Base-by-base conservation (phyloP, 148 eudicot genomes). In the Nepenthes gracilis region DNA sequence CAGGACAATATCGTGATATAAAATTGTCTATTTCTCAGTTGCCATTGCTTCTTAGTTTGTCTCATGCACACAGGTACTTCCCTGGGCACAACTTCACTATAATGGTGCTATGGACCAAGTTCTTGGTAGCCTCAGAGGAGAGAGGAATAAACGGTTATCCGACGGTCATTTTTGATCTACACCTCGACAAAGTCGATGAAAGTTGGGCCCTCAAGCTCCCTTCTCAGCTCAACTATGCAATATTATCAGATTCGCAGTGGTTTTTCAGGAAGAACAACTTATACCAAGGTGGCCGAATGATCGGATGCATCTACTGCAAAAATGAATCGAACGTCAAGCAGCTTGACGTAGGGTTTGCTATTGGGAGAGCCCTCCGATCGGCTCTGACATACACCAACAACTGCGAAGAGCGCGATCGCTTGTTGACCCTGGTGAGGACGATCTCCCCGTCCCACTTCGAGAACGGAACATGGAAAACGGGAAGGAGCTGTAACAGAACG, bases 361-460 rank as follows among this genome's bases (percentile, higher is more conserved):
- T 77, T 47, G 67, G 68, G 11, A 67, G 58, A 58, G 81, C 81
- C 43, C 59, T 78, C 2, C 66, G 50, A 49, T 55, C 73, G 35
- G 53, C 81, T 12, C 57, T 78, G 43, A 59, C 69, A 68, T 63
- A 71, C 64, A 75, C 85, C 36, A 76, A 71, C 43, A 32, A 61
- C 0, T 81, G 86, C 58, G 57, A 67, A 43, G 71, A 65, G 1
- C 79, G 86, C 45, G 40, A 14, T 6, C 73, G 63, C 32, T 51
- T 67, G 32, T 33, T 70, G 23, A 70, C 79, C 37, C 47, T 89
- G 10, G 43, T 82, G 51, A 76, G 93, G 78, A 89, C 96, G 4
- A 79, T 75, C 43, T 83, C 96, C 12, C 93, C 90, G 1, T 65
- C 85, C 33, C 93, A 89, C 64, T 89, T 89, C 32, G 90, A 89